Evolutionary conservation across 352 stramenopile genomes (phyloP), one percentile per base, ranked within the genome.

Genomic region (Pythium apleroticum): DNA sequence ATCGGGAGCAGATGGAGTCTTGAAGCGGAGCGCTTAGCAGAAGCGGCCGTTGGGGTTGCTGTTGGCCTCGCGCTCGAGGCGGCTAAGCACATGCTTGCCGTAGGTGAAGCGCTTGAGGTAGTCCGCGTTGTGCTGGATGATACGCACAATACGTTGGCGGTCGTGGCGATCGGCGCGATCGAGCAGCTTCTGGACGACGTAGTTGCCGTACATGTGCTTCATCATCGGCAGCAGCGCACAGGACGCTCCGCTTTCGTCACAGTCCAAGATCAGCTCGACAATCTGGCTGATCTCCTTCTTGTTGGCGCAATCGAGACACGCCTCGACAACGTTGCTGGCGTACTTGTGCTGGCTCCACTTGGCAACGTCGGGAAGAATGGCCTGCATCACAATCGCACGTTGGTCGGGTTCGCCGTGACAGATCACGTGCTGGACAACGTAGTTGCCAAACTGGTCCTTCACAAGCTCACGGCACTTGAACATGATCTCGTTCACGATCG

Each of bases 401-500:
- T 98, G 84, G n/a, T 90, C 72, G 4, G 69, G 70, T 39, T 96
- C 85, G 37, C 97, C 96, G 68, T 98, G 96, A 59, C 97, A 87
- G 55, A 99, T 91, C 17, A 99, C 93, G 66, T 99, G 97, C 72
- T 99, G 98, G 61, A 99, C 98, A 8, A 99, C 97, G 68, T 99
- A 99, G 78, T 99, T 99, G 11, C 97, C 97, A 75, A 99, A 99
- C 71, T 99, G 97, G 72, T 99, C 96, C 77, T 93, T 91, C 28
- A 94, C 84, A 37, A 96, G 73, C 20, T 91, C 85, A n/a, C 77
- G 82, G 63, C 87, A 97, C 57, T 90, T 89, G 65, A 81, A 81
- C 20, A 96, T 88, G 57, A 99, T 98, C 65, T 98, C 90, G 72
- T 96, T 89, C 35, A 99, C 70, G 27, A 98, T 91, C n/a, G 83